phyloP scores from a whole-genome alignment of 1,284 basidiomycete genomes.

The Microbotryum silenes-acaulis region DNA sequence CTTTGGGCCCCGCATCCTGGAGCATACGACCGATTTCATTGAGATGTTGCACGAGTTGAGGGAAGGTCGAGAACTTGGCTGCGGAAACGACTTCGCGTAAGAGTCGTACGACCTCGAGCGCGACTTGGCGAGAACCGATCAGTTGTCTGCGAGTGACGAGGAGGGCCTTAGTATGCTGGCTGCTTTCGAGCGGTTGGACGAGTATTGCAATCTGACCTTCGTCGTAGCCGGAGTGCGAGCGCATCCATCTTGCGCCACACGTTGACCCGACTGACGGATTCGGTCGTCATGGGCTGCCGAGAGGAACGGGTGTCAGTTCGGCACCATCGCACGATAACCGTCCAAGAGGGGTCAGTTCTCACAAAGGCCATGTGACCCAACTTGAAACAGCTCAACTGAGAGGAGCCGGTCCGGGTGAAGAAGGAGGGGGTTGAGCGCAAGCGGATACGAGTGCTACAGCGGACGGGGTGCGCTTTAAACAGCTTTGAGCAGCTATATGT shows the following conservation, averaged over 20 bases:
- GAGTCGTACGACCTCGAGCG: constrained; percentile 79
- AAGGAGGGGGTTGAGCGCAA: too few relatives aligned
- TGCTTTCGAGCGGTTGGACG: neutral
- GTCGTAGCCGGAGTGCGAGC: constrained; percentile 14
- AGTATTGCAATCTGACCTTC: constrained; percentile 10
- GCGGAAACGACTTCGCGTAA: constrained; percentile 81
- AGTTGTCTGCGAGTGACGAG: constrained; percentile 55
- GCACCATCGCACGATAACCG: too few relatives aligned
- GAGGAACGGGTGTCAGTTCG: too few relatives aligned
- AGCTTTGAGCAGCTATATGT: too few relatives aligned
- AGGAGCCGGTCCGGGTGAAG: too few relatives aligned
- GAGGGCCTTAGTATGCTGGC: neutral
- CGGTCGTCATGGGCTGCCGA: constrained; percentile 5
- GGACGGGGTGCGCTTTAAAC: too few relatives aligned
- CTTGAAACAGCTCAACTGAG: too few relatives aligned
- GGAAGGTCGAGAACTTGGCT: constrained; percentile 76
- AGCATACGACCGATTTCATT: constrained; percentile 69
- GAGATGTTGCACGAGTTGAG: constrained; percentile 74
- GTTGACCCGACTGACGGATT: constrained; percentile 18
- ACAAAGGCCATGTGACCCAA: too few relatives aligned
- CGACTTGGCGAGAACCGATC: constrained; percentile 76
- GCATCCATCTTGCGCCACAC: constrained; percentile 20
- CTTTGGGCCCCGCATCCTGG: constrained; percentile 86
- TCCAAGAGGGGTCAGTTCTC: too few relatives aligned
- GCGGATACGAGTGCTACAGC: too few relatives aligned